Base-by-base conservation (phyloP, 805 yeast species). In the Candida stauntonica region DNA sequence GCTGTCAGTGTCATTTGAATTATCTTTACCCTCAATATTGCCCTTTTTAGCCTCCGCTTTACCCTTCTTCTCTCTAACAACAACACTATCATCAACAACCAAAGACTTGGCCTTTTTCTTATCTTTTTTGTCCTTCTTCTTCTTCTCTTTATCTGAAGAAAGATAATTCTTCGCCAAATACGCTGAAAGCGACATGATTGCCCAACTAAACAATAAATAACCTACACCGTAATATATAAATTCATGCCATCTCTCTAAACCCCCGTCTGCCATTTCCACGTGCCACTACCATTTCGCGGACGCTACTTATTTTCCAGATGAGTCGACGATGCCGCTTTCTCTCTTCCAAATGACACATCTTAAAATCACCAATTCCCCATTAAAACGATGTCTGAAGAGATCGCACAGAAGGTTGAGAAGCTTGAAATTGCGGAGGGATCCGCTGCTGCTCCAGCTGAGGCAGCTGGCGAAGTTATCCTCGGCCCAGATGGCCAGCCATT, bases 401-500 rank as follows among this genome's bases (percentile, higher is more conserved):
- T 42, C 27, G 29, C 47, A 20, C 35, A 42, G 37, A 35, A 36
- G 35, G 33, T 40, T 29, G 42, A 41, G 32, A 19, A 35, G 33
- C 38, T 42, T 32, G 29, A 35, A 15, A 32, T 42, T 14, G 36
- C 74, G 31, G 81, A 83, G 11, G 76, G 76, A 48, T 93, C 84
- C 55, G 94, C 75, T 32, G 81, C 83, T 11, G 77, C 76, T 48
- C 91, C 84, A 54, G 94, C 39, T 4, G 41, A 40, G 28, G 46
- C 44, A 8, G 30, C 42, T 6, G 54, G 29, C 11, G 51, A 50
- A 37, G 53, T 51, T 26, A 39, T 51, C 21, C 47, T 77, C 32
- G 85, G 86, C 11, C 81, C 77, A 54, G 95, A 87, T 58, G 96
- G 60, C 30, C 79, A 75, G 65, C 96, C 96, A 19, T 68, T 87